These are phyloP conservation scores for Malassezia equina DNA, from an alignment of 1,284 basidiomycete genomes.

Conservation along the genomic window DNA sequence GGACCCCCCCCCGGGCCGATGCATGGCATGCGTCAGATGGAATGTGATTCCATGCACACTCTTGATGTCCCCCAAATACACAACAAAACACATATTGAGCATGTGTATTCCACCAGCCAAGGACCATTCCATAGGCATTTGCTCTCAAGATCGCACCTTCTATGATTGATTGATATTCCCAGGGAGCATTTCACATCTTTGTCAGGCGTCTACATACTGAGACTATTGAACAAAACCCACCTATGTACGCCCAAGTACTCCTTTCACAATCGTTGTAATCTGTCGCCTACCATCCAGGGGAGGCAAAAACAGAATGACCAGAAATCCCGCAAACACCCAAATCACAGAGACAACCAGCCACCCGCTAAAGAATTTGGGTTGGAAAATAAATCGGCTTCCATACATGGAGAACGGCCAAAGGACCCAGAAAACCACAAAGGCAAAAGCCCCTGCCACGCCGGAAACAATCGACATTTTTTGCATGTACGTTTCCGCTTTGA, in stretches of 20 bases:
- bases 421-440: slow-evolving; percentile 40
- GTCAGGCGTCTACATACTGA: too few relatives aligned
- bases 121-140: too few relatives aligned
- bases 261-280: background rate
- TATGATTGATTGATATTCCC: too few relatives aligned
- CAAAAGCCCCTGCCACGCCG: slow-evolving; percentile 13
- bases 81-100: too few relatives aligned
- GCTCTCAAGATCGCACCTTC: too few relatives aligned
- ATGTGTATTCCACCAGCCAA: too few relatives aligned
- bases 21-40: too few relatives aligned
- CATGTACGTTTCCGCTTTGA: slow-evolving; percentile 11
- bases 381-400: slow-evolving; percentile 39
- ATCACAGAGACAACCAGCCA: slow-evolving; percentile 40
- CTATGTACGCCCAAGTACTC: background rate
- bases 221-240: background rate
- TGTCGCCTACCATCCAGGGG: slow-evolving; percentile 15
- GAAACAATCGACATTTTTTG: slow-evolving; percentile 19
- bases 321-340: slow-evolving; percentile 30
- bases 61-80: too few relatives aligned
- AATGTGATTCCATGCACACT: too few relatives aligned
- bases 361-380: slow-evolving; percentile 35
- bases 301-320: slow-evolving; percentile 24
- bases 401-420: slow-evolving; percentile 45
- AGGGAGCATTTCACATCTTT: background rate
- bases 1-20: too few relatives aligned